Conservation (phyloP, 2,329 filamentous ascomycete genomes). For the Neospermospora avenae region DNA sequence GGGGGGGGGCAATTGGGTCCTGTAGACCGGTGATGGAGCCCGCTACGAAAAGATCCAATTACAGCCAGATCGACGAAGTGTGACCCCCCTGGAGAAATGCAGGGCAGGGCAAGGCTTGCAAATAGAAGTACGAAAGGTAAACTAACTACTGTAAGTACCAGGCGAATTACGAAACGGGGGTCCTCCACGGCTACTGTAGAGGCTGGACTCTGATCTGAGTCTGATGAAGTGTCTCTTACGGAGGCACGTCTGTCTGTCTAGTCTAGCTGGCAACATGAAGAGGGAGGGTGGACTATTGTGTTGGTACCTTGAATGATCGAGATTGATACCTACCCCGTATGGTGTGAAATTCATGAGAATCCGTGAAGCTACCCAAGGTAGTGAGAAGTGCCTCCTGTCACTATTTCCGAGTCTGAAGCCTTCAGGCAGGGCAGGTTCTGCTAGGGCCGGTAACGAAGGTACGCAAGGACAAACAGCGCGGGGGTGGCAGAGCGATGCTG, state of each 20-base stretch:
- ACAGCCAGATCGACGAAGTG: slow-evolving; percentile 24
- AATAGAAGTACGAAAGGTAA: no score
- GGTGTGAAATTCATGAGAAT: no score
- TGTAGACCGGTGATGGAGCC: slow-evolving; percentile 8
- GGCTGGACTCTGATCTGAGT: background rate
- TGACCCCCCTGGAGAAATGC: background rate
- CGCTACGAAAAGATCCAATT: slow-evolving; percentile 16
- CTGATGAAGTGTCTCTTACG: no score
- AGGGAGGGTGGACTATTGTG: no score
- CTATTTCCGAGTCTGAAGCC: no score
- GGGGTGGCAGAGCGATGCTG: background rate
- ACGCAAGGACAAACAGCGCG: background rate
- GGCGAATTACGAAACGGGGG: slow-evolving; percentile 10
- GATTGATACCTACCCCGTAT: no score
- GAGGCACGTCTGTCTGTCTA: no score
- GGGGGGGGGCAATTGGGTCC: background rate
- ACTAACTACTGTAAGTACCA: no score
- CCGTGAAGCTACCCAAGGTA: no score
- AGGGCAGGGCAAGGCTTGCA: slow-evolving; percentile 6
- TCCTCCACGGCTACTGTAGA: background rate
- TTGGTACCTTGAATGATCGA: no score
- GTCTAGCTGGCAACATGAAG: background rate
- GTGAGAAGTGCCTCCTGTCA: no score
- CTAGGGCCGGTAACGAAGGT: slow-evolving; percentile 4
- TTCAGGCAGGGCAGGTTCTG: background rate